Base-by-base conservation (phyloP, 1,284 basidiomycete genomes). In the Cutaneotrichosporon mucoides region DNA sequence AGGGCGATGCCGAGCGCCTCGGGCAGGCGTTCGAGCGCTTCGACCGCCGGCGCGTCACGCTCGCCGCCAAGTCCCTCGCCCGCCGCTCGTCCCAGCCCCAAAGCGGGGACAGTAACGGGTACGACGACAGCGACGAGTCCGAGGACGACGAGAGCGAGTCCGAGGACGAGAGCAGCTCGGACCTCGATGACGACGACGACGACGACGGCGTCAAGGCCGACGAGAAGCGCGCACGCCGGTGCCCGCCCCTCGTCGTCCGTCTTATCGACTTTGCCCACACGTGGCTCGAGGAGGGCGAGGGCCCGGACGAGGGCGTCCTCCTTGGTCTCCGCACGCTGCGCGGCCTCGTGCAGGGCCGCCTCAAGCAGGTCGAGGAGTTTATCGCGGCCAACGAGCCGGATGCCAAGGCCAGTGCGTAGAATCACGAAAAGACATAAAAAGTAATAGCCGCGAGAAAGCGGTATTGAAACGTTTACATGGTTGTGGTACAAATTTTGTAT, bases 221-320 rank as follows among this genome's bases (percentile, higher is more conserved):
- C 42, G 76, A 69, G 11, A 68, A 67, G 7, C 68, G 76, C 53
- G 75, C 75, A 54, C 73, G 73, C 41, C 69, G 72, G 3, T 81
- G 82, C 6, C 82, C 84, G 12, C 83, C 88, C 8, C 86, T 84
- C 64, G 79, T 82, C 8, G 81, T 95, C 58, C 87, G 87, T 61
- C 78, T 96, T 64, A 97, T 97, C 61, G 94, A 98, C 79, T 97
- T 98, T 76, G 94, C 92, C 3, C 95, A 98, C 76, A 89, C 92
- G 4, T 81, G 82, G 40, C 67, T 89, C 8, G 82, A 79, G 2
- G 83, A 85, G 0, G 90, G 89, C 0, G 73, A 86, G 68, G 94
- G 93, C 1, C 85, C 86, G 0, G 94, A 97, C 75, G 73, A 83
- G 50, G 88, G 91, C 0, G 85, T 92, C 6, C 73, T 94, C 60